Evolutionary conservation across 768 basidiomycete genomes (phyloP), one percentile per base, ranked within the genome.

Genomic region (Mycena maculata): DNA sequence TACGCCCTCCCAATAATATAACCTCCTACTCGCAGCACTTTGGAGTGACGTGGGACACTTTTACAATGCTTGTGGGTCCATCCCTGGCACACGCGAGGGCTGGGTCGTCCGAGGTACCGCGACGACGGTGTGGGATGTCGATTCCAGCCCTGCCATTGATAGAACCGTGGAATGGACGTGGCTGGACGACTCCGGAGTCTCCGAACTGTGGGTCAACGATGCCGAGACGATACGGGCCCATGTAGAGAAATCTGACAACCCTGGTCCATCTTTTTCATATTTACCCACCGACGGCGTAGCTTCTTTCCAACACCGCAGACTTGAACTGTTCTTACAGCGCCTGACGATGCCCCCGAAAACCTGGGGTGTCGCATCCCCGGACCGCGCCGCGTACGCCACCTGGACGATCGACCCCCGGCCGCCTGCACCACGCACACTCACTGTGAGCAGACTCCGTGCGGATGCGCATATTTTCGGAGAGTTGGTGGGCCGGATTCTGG

Each of bases 1-100:
- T 36, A 13, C 6, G 33, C 33, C 8, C 33, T 36, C 13, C 33
- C 8, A 36, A 36, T 13, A 6, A 36, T 36, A 36, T 36, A 6
- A 7, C 8, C 13, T 36, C 33, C 13, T 36, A 13, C 33, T n/a
- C 33, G 33, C 33, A 36, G 75, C 79, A 13, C 78, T 89, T 22
- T 88, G 85, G 76, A 88, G 85, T 67, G 87, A 88, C 60, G 75
- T 88, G 38, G 87, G 87, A 18, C 63, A 75, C 0, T 86, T 87
- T 73, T 89, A 89, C 74, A 68, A 63, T 27, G 61, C 65, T 16
- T 79, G 82, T 53, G 86, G 86, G 0, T 81, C 82, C 1, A 22
- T 38, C 20, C 74, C 70, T 9, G 67, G 60, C 11, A 70, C 72
- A 4, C 63, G 60, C 8, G 75, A 76, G 20, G 87, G 88, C 4